Evolutionary conservation across 768 basidiomycete genomes (phyloP), one percentile per base, ranked within the genome.

Genomic region (Mycena olivaceomarginata): DNA sequence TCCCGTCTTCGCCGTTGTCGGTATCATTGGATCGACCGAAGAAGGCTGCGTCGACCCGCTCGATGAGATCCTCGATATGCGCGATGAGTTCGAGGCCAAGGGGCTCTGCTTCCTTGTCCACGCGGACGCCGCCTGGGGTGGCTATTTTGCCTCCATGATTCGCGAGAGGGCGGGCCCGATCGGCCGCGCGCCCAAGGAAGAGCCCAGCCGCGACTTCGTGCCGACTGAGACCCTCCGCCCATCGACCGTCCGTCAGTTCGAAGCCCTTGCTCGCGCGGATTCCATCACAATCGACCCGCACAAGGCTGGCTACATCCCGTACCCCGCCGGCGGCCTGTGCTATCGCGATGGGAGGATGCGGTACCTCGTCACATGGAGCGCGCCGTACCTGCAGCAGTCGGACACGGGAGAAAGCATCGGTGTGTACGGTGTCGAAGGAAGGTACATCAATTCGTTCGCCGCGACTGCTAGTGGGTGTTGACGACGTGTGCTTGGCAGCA

Each of bases 341-440:
- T 89, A 89, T 77, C 80, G 81, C 10, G 88, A 90, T 70, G 85
- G 83, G 18, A 82, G 88, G 6, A 81, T 87, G 81, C 75, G 85
- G 40, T 85, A 81, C 70, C 77, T 89, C 51, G 76, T 89, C 25
- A 89, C 86, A 5, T 88, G 87, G 87, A 82, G 81, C 22, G 82
- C 77, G 68, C 87, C 82, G n/a, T 85, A 81, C 71, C 73, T 85
- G 46, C 59, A 76, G 53, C 75, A 81, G 60, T 79, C 76, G 22
- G 82, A 80, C 43, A 76, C 74, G 25, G 83, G 66, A 1, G 85
- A 84, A 69, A 86, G 81, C 66, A 88, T 90, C 51, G 89, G 89
- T 2, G 80, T 86, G 1, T 90, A 89, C 75, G 90, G 89, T 6
- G 82, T 91, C 46, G 90, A 90, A 78, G 89, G 89, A 70, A 90